Conservation (phyloP, 148 eudicot species). For the Fagopyrum tataricum region DNA sequence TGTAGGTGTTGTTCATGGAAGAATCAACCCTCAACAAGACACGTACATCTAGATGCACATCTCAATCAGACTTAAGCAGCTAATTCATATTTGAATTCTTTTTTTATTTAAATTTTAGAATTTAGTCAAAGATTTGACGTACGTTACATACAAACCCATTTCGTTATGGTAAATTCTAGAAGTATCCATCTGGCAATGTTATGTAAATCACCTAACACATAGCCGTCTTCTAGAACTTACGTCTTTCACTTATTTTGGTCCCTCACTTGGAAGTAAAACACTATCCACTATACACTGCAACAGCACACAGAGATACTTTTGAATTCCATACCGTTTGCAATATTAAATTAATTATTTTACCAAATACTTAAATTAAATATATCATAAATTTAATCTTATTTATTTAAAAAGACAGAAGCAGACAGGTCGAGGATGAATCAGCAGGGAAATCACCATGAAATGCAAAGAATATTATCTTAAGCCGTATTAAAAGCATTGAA, state of each 20-base stretch:
- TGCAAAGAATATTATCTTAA: no score
- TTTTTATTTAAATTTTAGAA: background rate
- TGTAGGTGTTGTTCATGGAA: background rate
- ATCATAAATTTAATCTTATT: no score
- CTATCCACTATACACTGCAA: no score
- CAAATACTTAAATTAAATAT: no score
- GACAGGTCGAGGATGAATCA: no score
- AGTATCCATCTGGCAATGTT: background rate
- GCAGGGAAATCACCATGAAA: no score
- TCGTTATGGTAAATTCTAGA: background rate
- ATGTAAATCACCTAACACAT: background rate
- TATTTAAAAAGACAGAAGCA: no score
- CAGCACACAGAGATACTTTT: no score
- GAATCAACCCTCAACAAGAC: background rate
- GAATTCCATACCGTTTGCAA: no score
- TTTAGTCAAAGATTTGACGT: background rate
- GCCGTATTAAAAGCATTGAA: no score
- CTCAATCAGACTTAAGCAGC: background rate
- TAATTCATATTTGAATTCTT: background rate
- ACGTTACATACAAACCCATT: background rate
- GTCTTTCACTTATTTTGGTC: background rate
- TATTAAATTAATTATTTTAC: no score
- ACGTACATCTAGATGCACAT: background rate
- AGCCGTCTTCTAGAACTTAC: background rate
- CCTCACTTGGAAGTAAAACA: no score